Evolutionary conservation across 768 basidiomycete genomes (phyloP), one percentile per base, ranked within the genome.

Genomic region (Termitomyces sp.): DNA sequence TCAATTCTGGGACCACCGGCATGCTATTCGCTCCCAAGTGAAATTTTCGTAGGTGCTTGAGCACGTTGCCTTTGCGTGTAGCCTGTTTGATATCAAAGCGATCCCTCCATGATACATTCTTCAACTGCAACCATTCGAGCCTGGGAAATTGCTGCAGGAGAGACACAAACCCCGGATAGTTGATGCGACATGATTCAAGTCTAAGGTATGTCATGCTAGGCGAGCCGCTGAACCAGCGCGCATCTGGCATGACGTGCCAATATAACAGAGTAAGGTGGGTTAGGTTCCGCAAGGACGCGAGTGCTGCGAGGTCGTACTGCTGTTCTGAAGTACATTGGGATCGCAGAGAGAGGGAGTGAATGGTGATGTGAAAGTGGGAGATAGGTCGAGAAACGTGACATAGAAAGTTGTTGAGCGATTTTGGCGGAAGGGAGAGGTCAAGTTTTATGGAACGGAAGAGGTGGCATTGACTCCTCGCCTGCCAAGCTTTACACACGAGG

Each of bases 401-500:
- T 33, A 61, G 28, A n/a, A 59, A 55, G 32, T 14, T 16, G 12
- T 51, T 28, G 20, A 59, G 41, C 5, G 53, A 40, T 40, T 50
- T 35, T 18, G 20, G 57, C 2, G 63, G 57, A 18, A 51, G 63
- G 36, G 63, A 58, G 33, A 61, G 55, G 41, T 61, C 55, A 46
- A 59, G 60, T 33, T 56, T 32, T 16, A 56, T 48, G 43, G 51
- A 50, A 33, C 23, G 57, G 57, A 56, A 63, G 36, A 61, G 60
- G 26, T 56, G 50, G 32, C 50, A 18, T 33, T 30, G 50, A 32
- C 58, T 49, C 32, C 40, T 32, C 14, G 56, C 47, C 23, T 59
- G 56, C 59, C 56, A 58, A 10, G 61, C 50, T 47, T 57, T 61
- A 23, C 60, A 56, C 0, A 62, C 61, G 4, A 62, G 55, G 40